Evolutionary conservation across 306 rosid species (phyloP), one percentile per base, ranked within the genome.

Genomic region (Vicia faba): DNA sequence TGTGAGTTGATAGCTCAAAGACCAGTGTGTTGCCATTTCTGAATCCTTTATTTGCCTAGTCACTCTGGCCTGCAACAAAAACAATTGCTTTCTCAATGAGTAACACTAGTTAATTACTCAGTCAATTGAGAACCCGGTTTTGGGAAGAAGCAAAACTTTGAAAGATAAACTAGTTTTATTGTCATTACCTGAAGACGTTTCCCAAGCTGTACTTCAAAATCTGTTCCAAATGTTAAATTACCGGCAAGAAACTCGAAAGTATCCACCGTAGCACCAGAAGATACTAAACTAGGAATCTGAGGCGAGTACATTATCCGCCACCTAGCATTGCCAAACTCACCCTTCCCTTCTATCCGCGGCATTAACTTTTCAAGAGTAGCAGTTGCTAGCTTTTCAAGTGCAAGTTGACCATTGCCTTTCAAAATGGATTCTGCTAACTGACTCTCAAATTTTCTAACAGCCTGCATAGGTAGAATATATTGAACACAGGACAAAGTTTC

Each of bases 321-420:
- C 80, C 85, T 80, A 53, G 99, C 96, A 82, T 83, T 88, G 45
- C 96, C 95, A 80, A 88, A 85, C 81, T 89, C 95, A 38, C 98
- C 95, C 78, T 84, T 86, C 44, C 95, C 90, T 88, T 93, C 99
- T 26, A 93, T 84, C 66, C 99, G 88, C 11, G 98, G 98, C 97
- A 93, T 90, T 61, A 93, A 78, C 59, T 84, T 93, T 77, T 82
- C 87, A 4, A 93, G 91, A 18, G 99, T 90, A 64, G 93, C 88
- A 31, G 97, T 86, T 41, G 90, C 97, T 66, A 90, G 90, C 84
- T 84, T 86, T 69, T 85, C 84, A 72, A 89, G 78, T 41, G 95
- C 87, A 63, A 89, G 79, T 80, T 84, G 95, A 25, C 91, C 97
- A 69, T 80, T 57, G 46, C 79, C 72, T 83, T 82, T 81, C 74